phyloP scores from a whole-genome alignment of 129 eudicot species.

The Arctium lappa region DNA sequence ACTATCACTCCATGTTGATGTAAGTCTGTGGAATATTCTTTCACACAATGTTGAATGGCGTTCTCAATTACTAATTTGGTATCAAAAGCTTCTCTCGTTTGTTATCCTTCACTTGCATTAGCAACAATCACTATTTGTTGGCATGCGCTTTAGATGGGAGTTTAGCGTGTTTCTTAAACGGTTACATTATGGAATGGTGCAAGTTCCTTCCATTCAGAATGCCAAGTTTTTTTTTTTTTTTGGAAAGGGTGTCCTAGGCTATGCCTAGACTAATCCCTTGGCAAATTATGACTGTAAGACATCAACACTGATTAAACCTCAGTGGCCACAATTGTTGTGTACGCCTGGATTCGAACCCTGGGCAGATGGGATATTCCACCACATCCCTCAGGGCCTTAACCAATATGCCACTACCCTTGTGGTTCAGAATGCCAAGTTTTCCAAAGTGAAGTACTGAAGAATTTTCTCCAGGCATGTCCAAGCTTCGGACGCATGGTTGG shows the following conservation, averaged over 20 bases:
- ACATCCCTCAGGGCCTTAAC: too few relatives aligned
- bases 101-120: not conserved
- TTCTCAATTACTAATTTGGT: not conserved
- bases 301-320: too few relatives aligned
- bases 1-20: constrained; percentile 89
- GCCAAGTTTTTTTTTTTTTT: not conserved
- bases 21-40: constrained; percentile 41
- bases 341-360: too few relatives aligned
- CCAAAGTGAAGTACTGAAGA: not conserved
- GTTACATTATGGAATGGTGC: not conserved
- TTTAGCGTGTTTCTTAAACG: not conserved
- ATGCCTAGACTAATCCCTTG: too few relatives aligned
- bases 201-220: not conserved
- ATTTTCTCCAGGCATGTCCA: not conserved
- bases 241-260: too few relatives aligned
- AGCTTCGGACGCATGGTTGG: too few relatives aligned
- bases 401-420: too few relatives aligned
- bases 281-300: too few relatives aligned
- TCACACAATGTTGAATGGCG: not conserved
- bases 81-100: not conserved
- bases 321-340: too few relatives aligned
- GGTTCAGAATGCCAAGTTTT: too few relatives aligned
- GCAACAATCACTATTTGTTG: not conserved
- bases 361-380: too few relatives aligned
- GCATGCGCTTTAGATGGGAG: not conserved